Conservation (phyloP, 2,329 filamentous ascomycete species). For the Aspergillus udagawae region DNA sequence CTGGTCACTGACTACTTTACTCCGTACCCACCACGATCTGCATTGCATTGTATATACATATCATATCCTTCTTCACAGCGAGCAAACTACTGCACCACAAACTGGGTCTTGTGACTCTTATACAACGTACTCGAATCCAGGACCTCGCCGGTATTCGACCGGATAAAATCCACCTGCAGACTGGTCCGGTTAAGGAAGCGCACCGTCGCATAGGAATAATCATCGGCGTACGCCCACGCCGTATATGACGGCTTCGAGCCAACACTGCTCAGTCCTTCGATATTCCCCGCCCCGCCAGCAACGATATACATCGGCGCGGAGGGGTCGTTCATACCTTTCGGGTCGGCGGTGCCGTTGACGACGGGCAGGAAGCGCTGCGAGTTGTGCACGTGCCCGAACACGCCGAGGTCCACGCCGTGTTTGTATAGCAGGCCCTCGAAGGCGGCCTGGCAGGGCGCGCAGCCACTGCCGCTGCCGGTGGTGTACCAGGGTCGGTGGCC, state of each 20-base stretch:
- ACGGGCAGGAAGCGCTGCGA: slow-evolving; percentile 49
- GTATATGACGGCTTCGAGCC: slow-evolving; percentile 44
- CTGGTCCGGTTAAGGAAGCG: slow-evolving; percentile 45
- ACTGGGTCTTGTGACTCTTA: slow-evolving; percentile 46
- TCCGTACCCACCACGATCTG: neutral
- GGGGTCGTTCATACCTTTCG: slow-evolving; percentile 47
- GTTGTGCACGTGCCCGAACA: slow-evolving; percentile 59
- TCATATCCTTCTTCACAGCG: neutral
- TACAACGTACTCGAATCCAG: slow-evolving; percentile 48
- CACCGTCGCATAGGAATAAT: slow-evolving; percentile 52
- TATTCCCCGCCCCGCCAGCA: slow-evolving; percentile 54
- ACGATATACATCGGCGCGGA: slow-evolving; percentile 55
- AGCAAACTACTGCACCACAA: slow-evolving; percentile 47
- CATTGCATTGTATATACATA: neutral
- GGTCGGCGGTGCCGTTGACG: slow-evolving; percentile 34
- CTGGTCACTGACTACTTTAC: too few species aligned
- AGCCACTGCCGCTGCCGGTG: slow-evolving; percentile 30
- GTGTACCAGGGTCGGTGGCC: slow-evolving; percentile 49
- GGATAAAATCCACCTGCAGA: slow-evolving; percentile 50
- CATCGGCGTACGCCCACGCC: slow-evolving; percentile 31
- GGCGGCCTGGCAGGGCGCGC: slow-evolving; percentile 47
- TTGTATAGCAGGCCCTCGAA: slow-evolving; percentile 54
- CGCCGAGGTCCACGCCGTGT: slow-evolving; percentile 55
- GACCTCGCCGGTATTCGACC: slow-evolving; percentile 46
- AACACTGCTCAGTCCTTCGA: slow-evolving; percentile 48